Percentiles rank a stretch among this genome's conserved stretches.
Evolutionary conservation across 2,329 filamentous ascomycete genomes (phyloP).

Genomic region (Sporothrix brasiliensis): DNA sequence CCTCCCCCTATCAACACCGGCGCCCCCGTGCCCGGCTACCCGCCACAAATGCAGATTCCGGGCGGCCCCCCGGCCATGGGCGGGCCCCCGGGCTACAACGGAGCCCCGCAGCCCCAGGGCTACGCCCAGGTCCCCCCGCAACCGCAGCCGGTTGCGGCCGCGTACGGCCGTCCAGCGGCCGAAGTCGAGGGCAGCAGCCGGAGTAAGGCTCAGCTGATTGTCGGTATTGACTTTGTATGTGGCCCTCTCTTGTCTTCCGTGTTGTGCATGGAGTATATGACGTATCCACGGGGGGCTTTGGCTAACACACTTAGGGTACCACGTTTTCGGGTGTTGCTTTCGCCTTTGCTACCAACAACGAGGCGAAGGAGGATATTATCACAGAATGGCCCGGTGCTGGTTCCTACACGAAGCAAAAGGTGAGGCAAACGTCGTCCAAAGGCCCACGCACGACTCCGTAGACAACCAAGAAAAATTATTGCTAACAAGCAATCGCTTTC

Average conservation of each 20-base stretch:
- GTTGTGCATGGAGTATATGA: no score
- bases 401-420: slow-evolving; percentile 98
- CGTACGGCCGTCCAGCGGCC: slow-evolving; percentile 51
- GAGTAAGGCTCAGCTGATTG: slow-evolving; percentile 95
- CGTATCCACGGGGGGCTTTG: neutral
- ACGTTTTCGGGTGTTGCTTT: slow-evolving; percentile 98
- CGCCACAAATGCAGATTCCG: slow-evolving; percentile 55
- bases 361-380: slow-evolving; percentile 98
- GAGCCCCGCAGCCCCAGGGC: slow-evolving; percentile 48
- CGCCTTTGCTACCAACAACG: slow-evolving; percentile 95
- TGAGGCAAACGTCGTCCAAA: slow-evolving; percentile 45
- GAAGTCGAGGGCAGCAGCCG: slow-evolving; percentile 87
- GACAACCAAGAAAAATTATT: neutral
- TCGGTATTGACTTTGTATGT: slow-evolving; percentile 96
- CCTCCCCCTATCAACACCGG: slow-evolving; percentile 69
- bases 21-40: slow-evolving; percentile 61
- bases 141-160: slow-evolving; percentile 44
- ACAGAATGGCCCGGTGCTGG: slow-evolving; percentile 98
- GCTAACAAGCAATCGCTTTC: neutral
- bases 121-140: slow-evolving; percentile 53
- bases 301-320: slow-evolving; percentile 66
- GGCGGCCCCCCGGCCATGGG: slow-evolving; percentile 49
- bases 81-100: slow-evolving; percentile 52
- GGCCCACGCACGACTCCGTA: neutral
- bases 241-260: slow-evolving; percentile 30